Evolutionary conservation across 2,329 filamentous ascomycete species (phyloP).

Genomic region (Lasiodiplodia hormozganensis): DNA sequence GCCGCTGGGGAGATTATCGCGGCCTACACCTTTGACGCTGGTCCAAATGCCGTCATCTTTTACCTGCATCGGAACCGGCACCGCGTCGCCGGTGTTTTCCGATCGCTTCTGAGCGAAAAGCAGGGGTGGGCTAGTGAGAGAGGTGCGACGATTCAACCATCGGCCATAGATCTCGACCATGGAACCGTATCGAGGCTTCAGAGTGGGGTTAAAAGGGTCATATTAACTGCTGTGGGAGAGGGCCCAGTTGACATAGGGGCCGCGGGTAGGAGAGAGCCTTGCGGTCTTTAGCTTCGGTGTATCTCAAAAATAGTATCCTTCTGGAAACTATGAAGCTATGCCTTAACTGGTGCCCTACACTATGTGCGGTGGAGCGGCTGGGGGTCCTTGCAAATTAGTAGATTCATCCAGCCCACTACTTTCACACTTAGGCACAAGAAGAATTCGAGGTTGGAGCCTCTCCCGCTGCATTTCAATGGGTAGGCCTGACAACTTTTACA

Average conservation of each 20-base stretch:
- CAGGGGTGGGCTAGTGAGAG: constrained; percentile 72
- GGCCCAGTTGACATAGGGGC: neutral
- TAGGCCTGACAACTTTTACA: too few relatives aligned
- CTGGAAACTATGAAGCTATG: too few relatives aligned
- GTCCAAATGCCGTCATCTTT: constrained; percentile 96
- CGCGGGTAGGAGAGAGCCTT: too few relatives aligned
- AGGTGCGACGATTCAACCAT: constrained; percentile 38
- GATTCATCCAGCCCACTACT: too few relatives aligned
- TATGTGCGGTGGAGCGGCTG: too few relatives aligned
- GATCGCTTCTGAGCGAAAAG: constrained; percentile 67
- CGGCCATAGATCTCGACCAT: neutral
- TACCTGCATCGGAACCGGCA: constrained; percentile 79
- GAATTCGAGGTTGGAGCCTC: too few relatives aligned
- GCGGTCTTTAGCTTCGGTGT: too few relatives aligned
- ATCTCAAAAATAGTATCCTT: neutral
- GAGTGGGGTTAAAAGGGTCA: neutral
- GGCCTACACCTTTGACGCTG: constrained; percentile 97
- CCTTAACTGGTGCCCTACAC: too few relatives aligned
- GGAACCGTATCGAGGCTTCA: neutral
- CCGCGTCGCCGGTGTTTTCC: constrained; percentile 78
- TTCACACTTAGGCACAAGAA: too few relatives aligned
- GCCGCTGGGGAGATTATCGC: constrained; percentile 79
- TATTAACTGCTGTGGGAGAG: neutral
- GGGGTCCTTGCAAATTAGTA: too few relatives aligned
- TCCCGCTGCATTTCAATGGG: too few relatives aligned